A percentile compares a stretch with the other conserved stretches of the same genome.
These are phyloP conservation scores for Lepiota venenata DNA, from an alignment of 768 basidiomycete genomes.

Conservation along the genomic window DNA sequence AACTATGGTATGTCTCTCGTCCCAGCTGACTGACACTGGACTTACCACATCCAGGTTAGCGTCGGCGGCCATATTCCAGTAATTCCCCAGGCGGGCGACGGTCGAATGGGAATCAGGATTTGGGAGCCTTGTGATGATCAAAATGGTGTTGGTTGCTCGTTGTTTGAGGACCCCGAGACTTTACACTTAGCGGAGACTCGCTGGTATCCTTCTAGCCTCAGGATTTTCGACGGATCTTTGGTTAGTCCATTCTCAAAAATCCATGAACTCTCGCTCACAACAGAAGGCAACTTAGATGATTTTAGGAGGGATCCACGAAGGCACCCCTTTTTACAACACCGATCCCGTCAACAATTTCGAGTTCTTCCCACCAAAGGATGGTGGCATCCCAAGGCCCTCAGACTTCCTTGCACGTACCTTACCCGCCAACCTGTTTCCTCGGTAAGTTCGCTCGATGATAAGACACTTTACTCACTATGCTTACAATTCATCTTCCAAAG, in stretches of 20 bases:
- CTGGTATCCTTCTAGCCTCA: slow-evolving; percentile 33
- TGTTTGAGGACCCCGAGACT: too few species aligned
- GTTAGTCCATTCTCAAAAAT: slow-evolving; percentile 18
- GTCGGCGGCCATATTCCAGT: too few species aligned
- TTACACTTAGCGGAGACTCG: too few species aligned
- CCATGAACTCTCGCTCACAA: too few species aligned
- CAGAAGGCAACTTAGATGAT: slow-evolving; percentile 19
- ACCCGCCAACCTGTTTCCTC: slow-evolving; percentile 25
- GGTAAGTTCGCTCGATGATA: slow-evolving; percentile 27
- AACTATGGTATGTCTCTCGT: too few species aligned
- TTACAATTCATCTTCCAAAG: slow-evolving; percentile 16
- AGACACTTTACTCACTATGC: too few species aligned
- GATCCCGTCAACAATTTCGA: slow-evolving; percentile 52
- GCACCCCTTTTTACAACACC: slow-evolving; percentile 59
- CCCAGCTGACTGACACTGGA: too few species aligned
- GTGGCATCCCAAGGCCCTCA: slow-evolving; percentile 26
- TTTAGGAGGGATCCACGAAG: slow-evolving; percentile 25
- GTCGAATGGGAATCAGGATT: too few species aligned
- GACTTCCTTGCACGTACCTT: slow-evolving; percentile 25
- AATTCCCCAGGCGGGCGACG: too few species aligned
- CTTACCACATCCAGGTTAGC: too few species aligned
- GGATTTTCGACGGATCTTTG: slow-evolving; percentile 29
- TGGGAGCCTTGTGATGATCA: too few species aligned
- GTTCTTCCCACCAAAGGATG: slow-evolving; percentile 37
- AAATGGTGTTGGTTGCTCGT: too few species aligned